These are phyloP conservation scores for Cardamine resedifolia DNA, from an alignment of 345 rosid genomes.

Conservation along the genomic window DNA sequence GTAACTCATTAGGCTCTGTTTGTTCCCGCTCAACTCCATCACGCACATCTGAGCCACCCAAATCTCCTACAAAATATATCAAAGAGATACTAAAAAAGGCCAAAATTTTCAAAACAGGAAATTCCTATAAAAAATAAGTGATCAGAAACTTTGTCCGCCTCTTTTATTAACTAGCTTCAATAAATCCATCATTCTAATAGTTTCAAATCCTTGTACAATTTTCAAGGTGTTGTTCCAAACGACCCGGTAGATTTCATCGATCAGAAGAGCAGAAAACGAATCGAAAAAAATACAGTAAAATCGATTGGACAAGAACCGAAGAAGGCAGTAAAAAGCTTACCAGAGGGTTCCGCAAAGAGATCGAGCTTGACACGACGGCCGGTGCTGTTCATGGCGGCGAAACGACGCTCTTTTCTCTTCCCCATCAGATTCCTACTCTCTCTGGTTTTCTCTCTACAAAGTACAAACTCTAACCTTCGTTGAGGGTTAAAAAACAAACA, in stretches of 20 bases:
- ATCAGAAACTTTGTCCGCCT: background rate
- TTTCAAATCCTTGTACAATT: background rate
- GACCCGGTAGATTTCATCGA: background rate
- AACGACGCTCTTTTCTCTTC: slow-evolving; percentile 89
- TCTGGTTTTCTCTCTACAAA: background rate
- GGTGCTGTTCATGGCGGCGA: slow-evolving; percentile 69
- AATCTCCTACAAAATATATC: slow-evolving; percentile 54
- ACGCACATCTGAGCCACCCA: slow-evolving; percentile 83
- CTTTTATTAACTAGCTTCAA: background rate
- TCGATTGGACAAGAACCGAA: background rate
- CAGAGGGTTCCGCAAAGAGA: slow-evolving; percentile 98
- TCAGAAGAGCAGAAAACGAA: background rate
- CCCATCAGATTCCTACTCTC: slow-evolving; percentile 57
- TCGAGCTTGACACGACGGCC: slow-evolving; percentile 96
- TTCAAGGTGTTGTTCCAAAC: background rate
- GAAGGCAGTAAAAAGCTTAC: slow-evolving; percentile 38
- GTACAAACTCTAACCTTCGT: background rate
- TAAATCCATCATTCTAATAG: background rate
- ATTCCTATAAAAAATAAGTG: background rate
- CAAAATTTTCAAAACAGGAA: background rate
- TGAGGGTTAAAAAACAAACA: background rate
- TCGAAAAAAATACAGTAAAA: background rate
- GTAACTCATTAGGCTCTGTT: slow-evolving; percentile 66
- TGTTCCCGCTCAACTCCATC: slow-evolving; percentile 58
- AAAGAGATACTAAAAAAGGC: background rate